Evolutionary conservation across 768 basidiomycete species (phyloP).

Genomic region (Russula abietina): DNA sequence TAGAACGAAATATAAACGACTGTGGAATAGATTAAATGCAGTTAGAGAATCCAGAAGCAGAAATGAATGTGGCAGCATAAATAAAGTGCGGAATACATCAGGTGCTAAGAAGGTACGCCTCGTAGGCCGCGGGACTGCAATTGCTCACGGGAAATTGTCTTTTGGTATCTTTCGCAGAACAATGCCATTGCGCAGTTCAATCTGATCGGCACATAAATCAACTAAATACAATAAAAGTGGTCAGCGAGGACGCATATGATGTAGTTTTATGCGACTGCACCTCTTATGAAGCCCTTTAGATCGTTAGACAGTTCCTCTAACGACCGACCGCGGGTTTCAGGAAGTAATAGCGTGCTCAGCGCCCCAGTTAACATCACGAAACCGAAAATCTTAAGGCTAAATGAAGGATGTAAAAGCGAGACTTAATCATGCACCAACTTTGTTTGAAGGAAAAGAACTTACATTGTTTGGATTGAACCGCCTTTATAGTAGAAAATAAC

Average conservation of each 20-base stretch:
- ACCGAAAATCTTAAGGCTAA: constrained; percentile 42
- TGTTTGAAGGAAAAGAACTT: constrained; percentile 20
- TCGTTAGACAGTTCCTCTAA: constrained; percentile 37
- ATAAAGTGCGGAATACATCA: neutral
- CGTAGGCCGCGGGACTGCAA: neutral
- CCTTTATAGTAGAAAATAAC: constrained; percentile 29
- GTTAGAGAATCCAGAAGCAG: neutral
- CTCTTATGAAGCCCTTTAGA: constrained; percentile 33
- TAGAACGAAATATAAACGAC: neutral
- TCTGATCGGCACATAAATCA: constrained; percentile 14
- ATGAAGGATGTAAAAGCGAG: neutral
- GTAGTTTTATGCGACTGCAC: neutral
- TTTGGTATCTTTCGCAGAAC: constrained; percentile 12
- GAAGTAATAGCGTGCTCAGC: constrained; percentile 38
- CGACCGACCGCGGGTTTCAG: constrained; percentile 38
- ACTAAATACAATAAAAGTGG: neutral
- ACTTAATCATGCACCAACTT: constrained; percentile 13
- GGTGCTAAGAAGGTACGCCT: too few relatives aligned
- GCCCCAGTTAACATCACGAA: constrained; percentile 43
- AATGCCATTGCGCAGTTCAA: constrained; percentile 23
- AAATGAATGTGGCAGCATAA: neutral
- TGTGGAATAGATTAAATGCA: constrained; percentile 1
- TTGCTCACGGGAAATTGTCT: neutral
- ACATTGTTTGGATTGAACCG: constrained; percentile 34
- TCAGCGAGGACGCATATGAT: neutral